Conservation (phyloP, 2,329 filamentous ascomycete genomes). For the Fusarium dimerum region DNA sequence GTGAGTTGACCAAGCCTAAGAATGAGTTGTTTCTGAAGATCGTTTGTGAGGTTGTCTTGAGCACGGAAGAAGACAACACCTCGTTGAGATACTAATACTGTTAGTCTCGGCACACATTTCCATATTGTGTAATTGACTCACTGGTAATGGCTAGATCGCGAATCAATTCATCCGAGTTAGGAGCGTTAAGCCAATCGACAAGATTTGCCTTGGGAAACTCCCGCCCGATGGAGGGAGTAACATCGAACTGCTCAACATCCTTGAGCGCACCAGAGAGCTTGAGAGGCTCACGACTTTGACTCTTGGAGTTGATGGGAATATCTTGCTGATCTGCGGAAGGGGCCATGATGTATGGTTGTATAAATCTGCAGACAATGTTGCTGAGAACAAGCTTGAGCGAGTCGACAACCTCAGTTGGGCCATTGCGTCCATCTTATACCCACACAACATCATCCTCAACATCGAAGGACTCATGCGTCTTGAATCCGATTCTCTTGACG, state of each 20-base stretch:
- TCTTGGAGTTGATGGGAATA: constrained; percentile 14
- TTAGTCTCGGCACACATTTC: background rate
- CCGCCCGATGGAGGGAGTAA: constrained; percentile 62
- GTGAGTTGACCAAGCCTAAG: constrained; percentile 60
- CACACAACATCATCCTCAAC: too few species aligned
- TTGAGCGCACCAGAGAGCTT: constrained; percentile 53
- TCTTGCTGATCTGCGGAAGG: constrained; percentile 16
- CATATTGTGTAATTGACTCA: constrained; percentile 34
- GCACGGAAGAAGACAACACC: constrained; percentile 71
- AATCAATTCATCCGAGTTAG: constrained; percentile 63
- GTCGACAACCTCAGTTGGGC: too few species aligned
- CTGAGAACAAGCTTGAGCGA: too few species aligned
- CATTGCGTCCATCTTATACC: background rate
- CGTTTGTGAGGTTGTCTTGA: constrained; percentile 61
- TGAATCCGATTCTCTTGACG: too few species aligned
- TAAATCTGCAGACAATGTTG: background rate
- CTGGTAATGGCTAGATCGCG: constrained; percentile 68
- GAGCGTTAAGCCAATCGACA: constrained; percentile 59
- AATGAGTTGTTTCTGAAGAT: constrained; percentile 66
- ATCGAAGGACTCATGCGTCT: background rate
- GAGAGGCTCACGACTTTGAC: constrained; percentile 41
- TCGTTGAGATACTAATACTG: constrained; percentile 59
- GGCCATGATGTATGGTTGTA: constrained; percentile 11
- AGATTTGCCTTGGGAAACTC: constrained; percentile 62
- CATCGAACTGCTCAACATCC: constrained; percentile 55